A percentile compares a stretch with the other conserved stretches of the same genome.
phyloP scores from a whole-genome alignment of 768 basidiomycete species.

The Serendipita vermifera region DNA sequence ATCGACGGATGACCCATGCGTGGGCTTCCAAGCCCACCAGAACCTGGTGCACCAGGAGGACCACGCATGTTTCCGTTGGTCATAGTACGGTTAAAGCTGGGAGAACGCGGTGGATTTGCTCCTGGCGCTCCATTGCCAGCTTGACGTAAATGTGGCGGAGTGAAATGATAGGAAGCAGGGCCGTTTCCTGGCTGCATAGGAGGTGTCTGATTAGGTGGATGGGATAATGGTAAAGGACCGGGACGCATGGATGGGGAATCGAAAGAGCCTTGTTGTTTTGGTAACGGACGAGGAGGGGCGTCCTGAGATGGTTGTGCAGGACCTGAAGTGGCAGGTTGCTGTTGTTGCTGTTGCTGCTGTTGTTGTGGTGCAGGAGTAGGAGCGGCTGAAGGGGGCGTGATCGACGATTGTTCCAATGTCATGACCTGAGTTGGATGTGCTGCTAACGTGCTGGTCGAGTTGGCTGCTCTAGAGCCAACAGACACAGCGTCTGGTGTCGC shows the following conservation, averaged over 20 bases:
- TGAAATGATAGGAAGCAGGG: background rate
- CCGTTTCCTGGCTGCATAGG: background rate
- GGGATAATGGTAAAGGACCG: background rate
- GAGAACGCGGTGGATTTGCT: background rate
- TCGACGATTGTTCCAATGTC: too few species aligned
- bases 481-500: conserved; percentile 37
- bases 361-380: background rate
- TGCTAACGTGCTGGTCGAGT: conserved; percentile 44
- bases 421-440: too few species aligned
- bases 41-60: conserved; percentile 4
- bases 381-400: background rate
- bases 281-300: background rate
- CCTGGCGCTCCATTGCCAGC: background rate
- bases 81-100: background rate
- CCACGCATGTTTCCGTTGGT: conserved; percentile 6
- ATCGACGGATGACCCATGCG: conserved; percentile 9
- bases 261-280: background rate
- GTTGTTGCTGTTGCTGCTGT: background rate
- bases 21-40: conserved; percentile 1
- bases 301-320: background rate
- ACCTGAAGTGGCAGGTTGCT: background rate
- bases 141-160: background rate
- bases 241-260: background rate
- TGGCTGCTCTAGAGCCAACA: conserved; percentile 24
- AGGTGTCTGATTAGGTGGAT: conserved; percentile 1